phyloP scores from a whole-genome alignment of 2,329 filamentous ascomycete genomes.

The Calonectria henricotiae region DNA sequence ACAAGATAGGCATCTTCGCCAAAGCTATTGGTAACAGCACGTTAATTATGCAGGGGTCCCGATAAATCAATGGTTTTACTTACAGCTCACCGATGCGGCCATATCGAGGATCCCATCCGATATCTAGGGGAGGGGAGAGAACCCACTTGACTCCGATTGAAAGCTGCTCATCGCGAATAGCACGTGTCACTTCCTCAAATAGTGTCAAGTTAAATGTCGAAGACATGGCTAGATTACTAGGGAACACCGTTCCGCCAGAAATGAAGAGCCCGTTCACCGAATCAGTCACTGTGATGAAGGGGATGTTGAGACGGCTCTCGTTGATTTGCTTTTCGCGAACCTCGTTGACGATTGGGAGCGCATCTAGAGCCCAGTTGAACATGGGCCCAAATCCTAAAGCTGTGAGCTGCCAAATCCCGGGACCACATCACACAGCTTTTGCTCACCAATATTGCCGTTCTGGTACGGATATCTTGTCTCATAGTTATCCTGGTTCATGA shows the following conservation, averaged over 20 bases:
- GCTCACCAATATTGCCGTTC: slow-evolving; percentile 45
- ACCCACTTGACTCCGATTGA: slow-evolving; percentile 56
- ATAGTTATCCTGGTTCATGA: slow-evolving; percentile 42
- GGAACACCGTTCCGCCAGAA: slow-evolving; percentile 55
- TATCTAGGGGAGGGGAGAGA: slow-evolving; percentile 55
- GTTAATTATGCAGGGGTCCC: slow-evolving; percentile 34
- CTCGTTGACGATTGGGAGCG: slow-evolving; percentile 51
- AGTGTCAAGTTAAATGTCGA: slow-evolving; percentile 55
- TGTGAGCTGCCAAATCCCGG: neutral
- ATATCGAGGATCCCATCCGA: slow-evolving; percentile 55
- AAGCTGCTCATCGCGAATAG: slow-evolving; percentile 55
- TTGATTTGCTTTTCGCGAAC: slow-evolving; percentile 44
- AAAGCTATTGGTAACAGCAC: slow-evolving; percentile 45
- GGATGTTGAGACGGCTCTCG: slow-evolving; percentile 40
- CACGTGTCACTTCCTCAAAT: slow-evolving; percentile 50
- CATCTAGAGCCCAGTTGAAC: slow-evolving; percentile 52
- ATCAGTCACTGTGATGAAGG: slow-evolving; percentile 44
- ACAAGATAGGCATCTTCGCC: slow-evolving; percentile 56
- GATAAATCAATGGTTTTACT: neutral
- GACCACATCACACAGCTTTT: fast-evolving
- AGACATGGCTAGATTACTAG: slow-evolving; percentile 53
- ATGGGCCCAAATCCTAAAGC: slow-evolving; percentile 51
- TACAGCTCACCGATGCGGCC: slow-evolving; percentile 46
- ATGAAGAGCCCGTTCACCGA: slow-evolving; percentile 55
- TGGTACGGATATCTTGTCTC: slow-evolving; percentile 41